A percentile compares a stretch with the other conserved stretches of the same genome.
phyloP scores from a whole-genome alignment of 148 eudicot species.

The Chenopodium suecicum region DNA sequence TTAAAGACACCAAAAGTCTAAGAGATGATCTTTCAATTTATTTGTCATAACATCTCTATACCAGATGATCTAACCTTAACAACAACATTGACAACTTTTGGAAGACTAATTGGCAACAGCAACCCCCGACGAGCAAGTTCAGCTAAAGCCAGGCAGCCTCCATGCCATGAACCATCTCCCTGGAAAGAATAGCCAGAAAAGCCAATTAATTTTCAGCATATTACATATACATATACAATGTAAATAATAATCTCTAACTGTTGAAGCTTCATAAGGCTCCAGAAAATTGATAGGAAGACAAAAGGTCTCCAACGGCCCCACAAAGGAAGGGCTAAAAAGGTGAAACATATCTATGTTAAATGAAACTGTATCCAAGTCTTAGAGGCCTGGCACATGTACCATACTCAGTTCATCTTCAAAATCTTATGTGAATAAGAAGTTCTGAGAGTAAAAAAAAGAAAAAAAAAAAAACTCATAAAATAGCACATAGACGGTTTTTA shows the following conservation, averaged over 20 bases:
- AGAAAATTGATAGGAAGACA: slow-evolving; percentile 6
- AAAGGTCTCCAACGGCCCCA: slow-evolving; percentile 9
- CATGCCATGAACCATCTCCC: slow-evolving; percentile 99
- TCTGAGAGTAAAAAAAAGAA: background rate
- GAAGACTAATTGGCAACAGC: slow-evolving; percentile 86
- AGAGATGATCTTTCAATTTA: background rate
- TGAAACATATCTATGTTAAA: background rate
- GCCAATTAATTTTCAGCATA: slow-evolving; percentile 10
- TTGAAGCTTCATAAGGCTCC: background rate
- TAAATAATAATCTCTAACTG: background rate
- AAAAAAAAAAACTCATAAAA: no score
- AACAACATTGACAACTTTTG: slow-evolving; percentile 92
- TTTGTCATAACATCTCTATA: slow-evolving; percentile 6
- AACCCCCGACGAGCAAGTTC: slow-evolving; percentile 98
- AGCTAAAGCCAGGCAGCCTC: slow-evolving; percentile 97
- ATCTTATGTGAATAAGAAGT: background rate
- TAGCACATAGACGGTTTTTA: background rate
- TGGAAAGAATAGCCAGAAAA: slow-evolving; percentile 25
- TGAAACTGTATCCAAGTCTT: background rate
- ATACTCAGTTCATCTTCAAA: background rate
- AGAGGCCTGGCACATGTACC: background rate
- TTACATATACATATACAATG: slow-evolving; percentile 5
- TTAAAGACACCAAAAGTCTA: background rate
- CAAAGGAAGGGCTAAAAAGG: background rate
- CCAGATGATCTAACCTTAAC: slow-evolving; percentile 56